phyloP scores from a whole-genome alignment of 768 basidiomycete genomes.

The Tylopilus cervinicoccineus region DNA sequence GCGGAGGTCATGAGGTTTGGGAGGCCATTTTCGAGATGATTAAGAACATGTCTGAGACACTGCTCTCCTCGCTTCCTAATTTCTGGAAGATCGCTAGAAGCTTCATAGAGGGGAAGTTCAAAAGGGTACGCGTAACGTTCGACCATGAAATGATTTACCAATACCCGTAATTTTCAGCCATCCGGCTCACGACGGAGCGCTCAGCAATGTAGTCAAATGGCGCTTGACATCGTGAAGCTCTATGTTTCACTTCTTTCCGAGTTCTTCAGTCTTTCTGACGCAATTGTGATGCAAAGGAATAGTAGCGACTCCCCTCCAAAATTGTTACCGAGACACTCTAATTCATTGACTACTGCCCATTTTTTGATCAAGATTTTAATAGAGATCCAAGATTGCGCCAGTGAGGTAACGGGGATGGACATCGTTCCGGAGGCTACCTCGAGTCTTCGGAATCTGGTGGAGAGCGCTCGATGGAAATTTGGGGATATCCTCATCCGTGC shows the following conservation, averaged over 20 bases:
- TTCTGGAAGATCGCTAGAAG: constrained; percentile 92
- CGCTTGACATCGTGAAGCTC: constrained; percentile 78
- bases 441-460: constrained; percentile 68
- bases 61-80: constrained; percentile 80
- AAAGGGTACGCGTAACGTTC: constrained; percentile 52
- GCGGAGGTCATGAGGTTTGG: constrained; percentile 78
- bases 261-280: constrained; percentile 81
- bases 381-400: constrained; percentile 84
- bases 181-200: constrained; percentile 69
- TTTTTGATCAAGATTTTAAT: constrained; percentile 76
- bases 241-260: constrained; percentile 83
- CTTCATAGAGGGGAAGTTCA: constrained; percentile 92
- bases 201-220: constrained; percentile 82
- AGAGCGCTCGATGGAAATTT: constrained; percentile 85
- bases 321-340: constrained; percentile 69
- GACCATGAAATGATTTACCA: neutral
- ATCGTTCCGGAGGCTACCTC: constrained; percentile 71
- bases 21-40: constrained; percentile 71
- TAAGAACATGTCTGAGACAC: constrained; percentile 81
- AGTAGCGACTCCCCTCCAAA: constrained; percentile 40
- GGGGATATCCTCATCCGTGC: constrained; percentile 70
- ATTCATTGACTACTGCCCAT: constrained; percentile 77
- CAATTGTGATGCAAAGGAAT: constrained; percentile 56
- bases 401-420: constrained; percentile 76
- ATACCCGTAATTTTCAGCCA: constrained; percentile 22